Conservation (phyloP, 371 early-diverging fungal species). For the Mortierella sp. region DNA sequence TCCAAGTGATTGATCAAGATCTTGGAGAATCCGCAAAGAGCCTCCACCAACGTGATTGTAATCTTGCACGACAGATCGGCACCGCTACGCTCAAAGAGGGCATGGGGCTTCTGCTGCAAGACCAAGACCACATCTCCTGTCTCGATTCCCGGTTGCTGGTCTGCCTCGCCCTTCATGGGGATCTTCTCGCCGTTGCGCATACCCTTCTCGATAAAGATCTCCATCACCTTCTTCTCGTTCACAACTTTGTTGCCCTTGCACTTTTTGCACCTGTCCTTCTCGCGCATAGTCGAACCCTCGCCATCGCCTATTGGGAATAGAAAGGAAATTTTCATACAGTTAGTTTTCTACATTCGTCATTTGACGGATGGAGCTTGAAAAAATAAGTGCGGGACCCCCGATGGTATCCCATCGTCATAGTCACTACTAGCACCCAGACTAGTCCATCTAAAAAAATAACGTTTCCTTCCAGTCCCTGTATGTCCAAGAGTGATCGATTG, state of each 20-base stretch:
- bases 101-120: constrained; percentile 86
- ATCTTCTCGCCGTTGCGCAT: constrained; percentile 93
- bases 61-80: constrained; percentile 81
- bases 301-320: constrained; percentile 69
- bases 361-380: constrained; percentile 1
- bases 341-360: neutral
- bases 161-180: constrained; percentile 91
- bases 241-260: constrained; percentile 89
- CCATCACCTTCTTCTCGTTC: constrained; percentile 88
- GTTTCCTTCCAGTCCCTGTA: neutral
- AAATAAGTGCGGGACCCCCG: neutral
- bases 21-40: constrained; percentile 93
- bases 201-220: constrained; percentile 94
- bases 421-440: neutral
- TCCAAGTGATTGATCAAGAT: constrained; percentile 90
- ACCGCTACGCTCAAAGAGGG: constrained; percentile 82
- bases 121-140: constrained; percentile 94
- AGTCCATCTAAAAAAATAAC: constrained; percentile 10
- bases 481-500: neutral
- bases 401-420: neutral
- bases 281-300: constrained; percentile 80
- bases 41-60: constrained; percentile 90
- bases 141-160: constrained; percentile 84
- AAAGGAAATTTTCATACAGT: constrained; percentile 2
- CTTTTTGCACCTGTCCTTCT: constrained; percentile 89